Evolutionary conservation across 495 filamentous ascomycete species (phyloP), one percentile per base, ranked within the genome.

Genomic region (Penicillium angulare): DNA sequence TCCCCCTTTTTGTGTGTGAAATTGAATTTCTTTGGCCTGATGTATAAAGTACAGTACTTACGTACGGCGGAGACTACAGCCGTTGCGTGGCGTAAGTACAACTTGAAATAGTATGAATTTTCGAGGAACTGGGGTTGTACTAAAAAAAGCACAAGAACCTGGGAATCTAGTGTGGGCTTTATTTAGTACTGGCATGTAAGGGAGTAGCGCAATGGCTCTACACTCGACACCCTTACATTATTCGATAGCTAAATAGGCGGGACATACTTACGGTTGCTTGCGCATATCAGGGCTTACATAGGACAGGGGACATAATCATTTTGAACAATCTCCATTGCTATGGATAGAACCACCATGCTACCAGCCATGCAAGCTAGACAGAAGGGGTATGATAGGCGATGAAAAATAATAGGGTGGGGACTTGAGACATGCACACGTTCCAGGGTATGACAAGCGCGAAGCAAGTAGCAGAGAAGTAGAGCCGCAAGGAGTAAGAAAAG

Each of bases 371-470:
- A 53, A 52, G 62, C 56, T 29, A 36, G 42, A 56, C 26, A 33
- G 52, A 53, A 44, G 40, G 56, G 52, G 49, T 53, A 53, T 53
- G 45, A 39, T 29, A 23, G 18, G 29, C 43, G 43, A 53, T 48
- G 45, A 40, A 43, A 55, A 49, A 43, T 21, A 44, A 31, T 12
- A 38, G 46, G 45, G 35, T 26, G 53, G 50, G 52, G 49, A 60
- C 53, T 60, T 57, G 53, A 60, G 61, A 62, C 56, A 59, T 53
- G 52, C 59, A 50, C 53, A 43, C 34, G 31, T 43, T 56, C 56
- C 45, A 49, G 55, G 59, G 55, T 53, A 56, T 56, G 49, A 54
- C 50, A 50, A 49, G 46, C 43, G 52, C 42, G 31, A 45, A 49
- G 47, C 47, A 56, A 59, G 39, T 35, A 52, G 40, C 35, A 23